Conservation (phyloP, 805 yeast species). For the Starmerella floris region DNA sequence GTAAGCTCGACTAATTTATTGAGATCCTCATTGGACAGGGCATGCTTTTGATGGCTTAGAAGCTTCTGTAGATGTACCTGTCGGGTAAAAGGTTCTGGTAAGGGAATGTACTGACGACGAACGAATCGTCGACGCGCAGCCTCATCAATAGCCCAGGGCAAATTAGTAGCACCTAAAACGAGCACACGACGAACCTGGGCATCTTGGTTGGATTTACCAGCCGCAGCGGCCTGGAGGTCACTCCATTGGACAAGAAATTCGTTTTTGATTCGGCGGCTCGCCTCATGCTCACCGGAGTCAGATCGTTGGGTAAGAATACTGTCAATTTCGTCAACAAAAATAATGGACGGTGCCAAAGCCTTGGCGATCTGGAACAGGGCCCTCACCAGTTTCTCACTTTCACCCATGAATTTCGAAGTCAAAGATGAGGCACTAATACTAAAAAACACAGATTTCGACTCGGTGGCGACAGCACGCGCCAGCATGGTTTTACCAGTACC, state of each 20-base stretch:
- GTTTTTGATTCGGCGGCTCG: slow-evolving; percentile 77
- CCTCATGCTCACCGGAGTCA: slow-evolving; percentile 67
- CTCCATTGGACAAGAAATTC: slow-evolving; percentile 94
- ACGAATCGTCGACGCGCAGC: slow-evolving; percentile 92
- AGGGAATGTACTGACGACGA: slow-evolving; percentile 80
- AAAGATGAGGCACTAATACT: slow-evolving; percentile 81
- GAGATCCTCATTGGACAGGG: slow-evolving; percentile 50
- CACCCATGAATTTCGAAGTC: slow-evolving; percentile 74
- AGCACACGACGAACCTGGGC: slow-evolving; percentile 51
- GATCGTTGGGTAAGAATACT: slow-evolving; percentile 73
- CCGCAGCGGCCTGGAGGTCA: slow-evolving; percentile 74
- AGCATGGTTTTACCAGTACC: slow-evolving; percentile 99
- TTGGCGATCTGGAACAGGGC: slow-evolving; percentile 77
- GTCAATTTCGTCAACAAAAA: slow-evolving; percentile 92
- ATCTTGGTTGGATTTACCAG: slow-evolving; percentile 49
- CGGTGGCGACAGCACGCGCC: slow-evolving; percentile 93
- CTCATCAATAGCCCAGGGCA: slow-evolving; percentile 94
- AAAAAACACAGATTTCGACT: slow-evolving; percentile 83
- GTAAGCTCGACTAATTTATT: slow-evolving; percentile 50
- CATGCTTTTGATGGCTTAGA: slow-evolving; percentile 57
- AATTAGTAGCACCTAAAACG: slow-evolving; percentile 85
- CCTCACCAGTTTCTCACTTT: slow-evolving; percentile 82
- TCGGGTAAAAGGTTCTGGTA: slow-evolving; percentile 80
- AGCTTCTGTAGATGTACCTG: slow-evolving; percentile 55
- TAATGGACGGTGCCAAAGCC: slow-evolving; percentile 80